phyloP scores from a whole-genome alignment of 176 grass and related monocot genomes.

The Lolium rigidum region DNA sequence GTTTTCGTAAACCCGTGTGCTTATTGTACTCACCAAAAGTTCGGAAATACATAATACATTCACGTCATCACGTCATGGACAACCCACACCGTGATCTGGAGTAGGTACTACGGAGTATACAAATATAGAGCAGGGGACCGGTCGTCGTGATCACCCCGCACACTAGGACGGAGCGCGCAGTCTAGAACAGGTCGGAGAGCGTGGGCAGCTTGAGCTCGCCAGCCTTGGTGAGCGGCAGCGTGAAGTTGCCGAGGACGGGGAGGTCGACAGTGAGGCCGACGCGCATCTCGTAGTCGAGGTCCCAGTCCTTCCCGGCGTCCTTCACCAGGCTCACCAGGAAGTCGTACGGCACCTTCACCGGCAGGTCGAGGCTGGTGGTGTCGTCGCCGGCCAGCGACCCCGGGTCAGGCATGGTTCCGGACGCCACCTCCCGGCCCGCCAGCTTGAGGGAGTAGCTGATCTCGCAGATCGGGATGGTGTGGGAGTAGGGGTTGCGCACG shows the following conservation, averaged over 20 bases:
- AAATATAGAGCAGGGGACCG: too few relatives aligned
- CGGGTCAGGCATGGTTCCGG: constrained; percentile 73
- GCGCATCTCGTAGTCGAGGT: constrained; percentile 79
- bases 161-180: too few relatives aligned
- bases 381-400: constrained; percentile 55
- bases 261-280: constrained; percentile 77
- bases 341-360: constrained; percentile 72
- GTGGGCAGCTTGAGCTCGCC: constrained; percentile 85
- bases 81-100: too few relatives aligned
- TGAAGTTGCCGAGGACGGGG: constrained; percentile 72
- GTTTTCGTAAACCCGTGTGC: too few relatives aligned
- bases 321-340: constrained; percentile 60
- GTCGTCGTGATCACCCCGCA: too few relatives aligned
- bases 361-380: constrained; percentile 58
- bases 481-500: constrained; percentile 71
- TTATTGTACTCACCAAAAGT: too few relatives aligned
- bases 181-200: constrained; percentile 60
- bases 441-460: constrained; percentile 68
- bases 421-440: constrained; percentile 70
- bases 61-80: too few relatives aligned
- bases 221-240: constrained; percentile 72
- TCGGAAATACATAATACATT: too few relatives aligned
- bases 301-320: constrained; percentile 70
- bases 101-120: too few relatives aligned
- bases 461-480: constrained; percentile 76